phyloP scores from a whole-genome alignment of 805 yeast species.

The Spathaspora gorwiae region DNA sequence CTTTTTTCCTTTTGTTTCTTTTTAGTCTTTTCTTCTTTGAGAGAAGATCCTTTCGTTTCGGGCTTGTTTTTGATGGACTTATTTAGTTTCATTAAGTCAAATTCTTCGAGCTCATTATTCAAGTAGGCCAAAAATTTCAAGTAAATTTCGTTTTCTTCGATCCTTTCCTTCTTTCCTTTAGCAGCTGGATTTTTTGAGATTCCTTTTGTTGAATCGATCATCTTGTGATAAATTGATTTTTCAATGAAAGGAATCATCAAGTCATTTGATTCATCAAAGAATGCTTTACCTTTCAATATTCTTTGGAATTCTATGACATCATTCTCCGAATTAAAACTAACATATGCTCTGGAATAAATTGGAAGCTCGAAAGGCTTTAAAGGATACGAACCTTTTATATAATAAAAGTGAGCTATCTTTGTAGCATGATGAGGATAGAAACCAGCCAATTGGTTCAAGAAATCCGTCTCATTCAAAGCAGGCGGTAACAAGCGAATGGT shows the following conservation, averaged over 20 bases:
- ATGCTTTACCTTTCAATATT: constrained; percentile 14
- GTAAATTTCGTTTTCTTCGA: constrained; percentile 12
- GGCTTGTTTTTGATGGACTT: constrained; percentile 4
- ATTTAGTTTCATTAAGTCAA: constrained; percentile 8
- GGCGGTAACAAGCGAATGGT: constrained; percentile 45
- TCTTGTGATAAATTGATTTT: constrained; percentile 23
- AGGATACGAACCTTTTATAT: constrained; percentile 38
- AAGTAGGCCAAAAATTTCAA: constrained; percentile 8
- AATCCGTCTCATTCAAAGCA: constrained; percentile 6
- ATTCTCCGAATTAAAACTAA: constrained; percentile 26
- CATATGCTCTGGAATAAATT: constrained; percentile 38
- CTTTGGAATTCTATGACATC: constrained; percentile 23
- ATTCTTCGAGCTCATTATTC: constrained; percentile 7
- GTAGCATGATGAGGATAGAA: constrained; percentile 7
- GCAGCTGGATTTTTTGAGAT: not conserved
- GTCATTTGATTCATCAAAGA: constrained; percentile 11
- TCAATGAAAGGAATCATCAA: constrained; percentile 32
- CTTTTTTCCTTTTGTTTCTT: constrained; percentile 5
- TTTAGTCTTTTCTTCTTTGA: constrained; percentile 1
- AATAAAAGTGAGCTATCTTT: constrained; percentile 25
- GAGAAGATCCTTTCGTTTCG: not conserved
- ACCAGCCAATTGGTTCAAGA: constrained; percentile 8
- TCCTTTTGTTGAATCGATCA: constrained; percentile 4
- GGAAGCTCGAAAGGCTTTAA: constrained; percentile 37
- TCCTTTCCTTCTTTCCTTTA: not conserved